phyloP scores from a whole-genome alignment of 331 rosid species.

The Acacia concinna region DNA sequence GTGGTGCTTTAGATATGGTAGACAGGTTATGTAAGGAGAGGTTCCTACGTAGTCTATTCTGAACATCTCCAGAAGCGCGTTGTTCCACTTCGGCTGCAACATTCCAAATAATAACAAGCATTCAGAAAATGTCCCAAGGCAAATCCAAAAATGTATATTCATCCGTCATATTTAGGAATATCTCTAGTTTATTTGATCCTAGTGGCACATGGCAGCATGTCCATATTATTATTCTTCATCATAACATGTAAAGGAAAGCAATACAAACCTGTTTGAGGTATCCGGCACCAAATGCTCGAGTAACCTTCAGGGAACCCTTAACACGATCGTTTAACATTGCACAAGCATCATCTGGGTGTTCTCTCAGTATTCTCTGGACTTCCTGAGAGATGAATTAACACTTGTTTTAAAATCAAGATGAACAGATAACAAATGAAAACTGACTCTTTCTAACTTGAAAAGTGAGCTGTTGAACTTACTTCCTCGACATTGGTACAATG shows the following conservation, averaged over 20 bases:
- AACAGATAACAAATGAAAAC: not conserved
- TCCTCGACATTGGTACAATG: slow-evolving; percentile 82
- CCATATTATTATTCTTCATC: too few relatives aligned
- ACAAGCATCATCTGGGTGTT: slow-evolving; percentile 85
- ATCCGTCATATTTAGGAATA: not conserved
- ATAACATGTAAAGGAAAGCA: not conserved
- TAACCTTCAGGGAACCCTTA: slow-evolving; percentile 92
- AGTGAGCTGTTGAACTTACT: slow-evolving; percentile 33
- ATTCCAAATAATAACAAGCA: not conserved
- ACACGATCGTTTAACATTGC: slow-evolving; percentile 92
- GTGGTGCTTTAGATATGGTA: slow-evolving; percentile 83
- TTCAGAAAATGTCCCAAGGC: not conserved
- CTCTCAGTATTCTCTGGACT: slow-evolving; percentile 69
- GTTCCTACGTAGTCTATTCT: slow-evolving; percentile 87
- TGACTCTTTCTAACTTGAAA: not conserved
- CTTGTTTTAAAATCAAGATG: not conserved
- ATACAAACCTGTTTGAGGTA: slow-evolving; percentile 89
- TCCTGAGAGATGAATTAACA: slow-evolving; percentile 56
- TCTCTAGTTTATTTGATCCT: too few relatives aligned
- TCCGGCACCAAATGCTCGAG: slow-evolving; percentile 97
- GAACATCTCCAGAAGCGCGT: slow-evolving; percentile 88
- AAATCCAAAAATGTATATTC: not conserved
- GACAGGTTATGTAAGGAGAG: slow-evolving; percentile 85
- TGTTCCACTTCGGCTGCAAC: slow-evolving; percentile 96
- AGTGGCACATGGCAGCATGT: too few relatives aligned